Conservation (phyloP, 129 eudicot species). For the Cynara cardunculus region DNA sequence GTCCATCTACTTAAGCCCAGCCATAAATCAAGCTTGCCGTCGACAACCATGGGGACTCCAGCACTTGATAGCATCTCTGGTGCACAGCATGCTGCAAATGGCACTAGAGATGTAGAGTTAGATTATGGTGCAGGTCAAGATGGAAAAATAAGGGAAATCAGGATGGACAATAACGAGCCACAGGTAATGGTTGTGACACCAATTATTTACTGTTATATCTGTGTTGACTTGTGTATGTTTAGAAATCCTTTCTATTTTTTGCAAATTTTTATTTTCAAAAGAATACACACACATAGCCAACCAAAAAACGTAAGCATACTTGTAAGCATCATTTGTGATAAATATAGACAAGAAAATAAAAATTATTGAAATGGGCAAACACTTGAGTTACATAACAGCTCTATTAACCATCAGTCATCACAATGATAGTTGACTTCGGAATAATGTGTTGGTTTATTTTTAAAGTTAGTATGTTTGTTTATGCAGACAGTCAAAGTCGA, state of each 20-base stretch:
- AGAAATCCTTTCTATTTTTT: background rate
- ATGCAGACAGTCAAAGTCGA: slow-evolving; percentile 52
- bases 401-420: no score
- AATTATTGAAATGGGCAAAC: background rate
- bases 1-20: slow-evolving; percentile 90
- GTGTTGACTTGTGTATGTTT: background rate
- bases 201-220: background rate
- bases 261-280: background rate
- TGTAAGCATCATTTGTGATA: background rate
- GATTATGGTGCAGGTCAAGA: slow-evolving; percentile 79
- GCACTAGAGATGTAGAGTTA: slow-evolving; percentile 72
- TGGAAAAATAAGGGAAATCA: slow-evolving; percentile 82
- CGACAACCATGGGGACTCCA: slow-evolving; percentile 65
- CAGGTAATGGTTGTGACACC: slow-evolving; percentile 34
- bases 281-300: background rate
- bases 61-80: slow-evolving; percentile 82
- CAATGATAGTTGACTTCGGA: background rate
- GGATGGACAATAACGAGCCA: slow-evolving; percentile 61
- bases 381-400: background rate
- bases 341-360: background rate
- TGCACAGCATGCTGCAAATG: slow-evolving; percentile 69
- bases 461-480: background rate
- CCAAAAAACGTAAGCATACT: no score
- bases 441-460: background rate
- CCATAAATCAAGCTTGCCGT: slow-evolving; percentile 77